Conservation (phyloP, 257 asterid species). For the Fraxinus americana region DNA sequence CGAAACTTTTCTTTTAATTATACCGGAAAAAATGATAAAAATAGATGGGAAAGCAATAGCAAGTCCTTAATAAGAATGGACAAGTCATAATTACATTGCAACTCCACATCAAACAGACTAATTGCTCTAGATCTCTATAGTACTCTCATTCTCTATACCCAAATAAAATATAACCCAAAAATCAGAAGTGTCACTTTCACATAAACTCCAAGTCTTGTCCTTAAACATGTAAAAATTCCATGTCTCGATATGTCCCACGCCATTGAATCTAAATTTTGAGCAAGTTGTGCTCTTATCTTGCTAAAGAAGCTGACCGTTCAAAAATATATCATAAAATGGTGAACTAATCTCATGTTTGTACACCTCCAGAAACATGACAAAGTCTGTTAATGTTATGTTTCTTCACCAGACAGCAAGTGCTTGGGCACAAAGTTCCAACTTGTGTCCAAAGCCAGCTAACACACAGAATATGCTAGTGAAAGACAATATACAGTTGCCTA, state of each 20-base stretch:
- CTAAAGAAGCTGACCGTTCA: conserved; percentile 39
- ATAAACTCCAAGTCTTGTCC: conserved; percentile 41
- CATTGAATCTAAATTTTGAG: conserved; percentile 29
- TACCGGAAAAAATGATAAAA: conserved; percentile 19
- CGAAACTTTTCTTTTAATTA: conserved; percentile 24
- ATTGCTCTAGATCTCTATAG: conserved; percentile 35
- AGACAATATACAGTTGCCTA: conserved; percentile 51
- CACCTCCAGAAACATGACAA: conserved; percentile 57
- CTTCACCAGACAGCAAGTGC: conserved; percentile 39
- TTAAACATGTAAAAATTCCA: conserved; percentile 36
- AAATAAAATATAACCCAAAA: conserved; percentile 33
- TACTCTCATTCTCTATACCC: conserved; percentile 26
- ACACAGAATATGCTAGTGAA: conserved; percentile 27
- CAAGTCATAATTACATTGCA: conserved; percentile 26
- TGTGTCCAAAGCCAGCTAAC: conserved; percentile 27
- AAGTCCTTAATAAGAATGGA: conserved; percentile 25
- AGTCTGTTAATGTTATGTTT: conserved; percentile 37
- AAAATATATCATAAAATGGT: conserved; percentile 41
- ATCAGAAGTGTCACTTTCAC: conserved; percentile 55
- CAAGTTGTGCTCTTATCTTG: conserved; percentile 47
- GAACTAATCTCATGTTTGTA: conserved; percentile 53
- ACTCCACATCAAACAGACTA: conserved; percentile 29
- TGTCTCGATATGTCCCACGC: conserved; percentile 27
- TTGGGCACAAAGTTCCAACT: conserved; percentile 24
- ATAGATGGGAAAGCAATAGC: conserved; percentile 15